These are phyloP conservation scores for Naganishia cerealis DNA, from an alignment of 1,284 basidiomycete genomes.

Conservation along the genomic window DNA sequence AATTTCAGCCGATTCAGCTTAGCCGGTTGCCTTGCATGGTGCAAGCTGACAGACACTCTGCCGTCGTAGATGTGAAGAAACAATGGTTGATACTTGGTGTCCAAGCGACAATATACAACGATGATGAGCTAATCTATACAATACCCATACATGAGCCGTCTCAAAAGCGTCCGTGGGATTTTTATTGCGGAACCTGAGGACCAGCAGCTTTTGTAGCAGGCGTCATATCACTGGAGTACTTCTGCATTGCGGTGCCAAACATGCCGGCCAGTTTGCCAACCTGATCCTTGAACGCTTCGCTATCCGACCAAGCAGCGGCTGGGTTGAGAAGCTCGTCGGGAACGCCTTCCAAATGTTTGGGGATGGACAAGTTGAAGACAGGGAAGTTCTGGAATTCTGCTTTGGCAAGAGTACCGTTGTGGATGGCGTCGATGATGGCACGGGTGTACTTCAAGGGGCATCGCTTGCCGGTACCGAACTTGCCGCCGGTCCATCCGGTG, in stretches of 20 bases:
- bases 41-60: not conserved
- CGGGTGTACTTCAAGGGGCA: conserved; percentile 95
- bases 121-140: conserved; percentile 18
- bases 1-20: too few relatives aligned
- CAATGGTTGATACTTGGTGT: conserved; percentile 12
- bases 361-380: conserved; percentile 77
- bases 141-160: conserved; percentile 16
- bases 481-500: conserved; percentile 97
- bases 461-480: conserved; percentile 79
- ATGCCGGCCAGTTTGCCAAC: conserved; percentile 80
- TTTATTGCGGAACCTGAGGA: conserved; percentile 53
- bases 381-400: conserved; percentile 82
- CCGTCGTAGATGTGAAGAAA: not conserved
- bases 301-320: conserved; percentile 76
- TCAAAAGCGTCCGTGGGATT: not conserved
- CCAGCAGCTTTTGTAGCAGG: conserved; percentile 75
- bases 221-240: conserved; percentile 81
- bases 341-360: conserved; percentile 75
- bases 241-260: conserved; percentile 87
- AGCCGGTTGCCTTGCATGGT: not conserved
- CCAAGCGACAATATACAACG: conserved; percentile 23
- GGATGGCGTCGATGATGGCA: conserved; percentile 93
- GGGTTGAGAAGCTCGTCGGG: conserved; percentile 88
- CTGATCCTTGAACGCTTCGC: conserved; percentile 80
- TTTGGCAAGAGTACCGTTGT: conserved; percentile 83